These are phyloP conservation scores for Capronia coronata DNA, from an alignment of 2,329 filamentous ascomycete species.

Conservation along the genomic window DNA sequence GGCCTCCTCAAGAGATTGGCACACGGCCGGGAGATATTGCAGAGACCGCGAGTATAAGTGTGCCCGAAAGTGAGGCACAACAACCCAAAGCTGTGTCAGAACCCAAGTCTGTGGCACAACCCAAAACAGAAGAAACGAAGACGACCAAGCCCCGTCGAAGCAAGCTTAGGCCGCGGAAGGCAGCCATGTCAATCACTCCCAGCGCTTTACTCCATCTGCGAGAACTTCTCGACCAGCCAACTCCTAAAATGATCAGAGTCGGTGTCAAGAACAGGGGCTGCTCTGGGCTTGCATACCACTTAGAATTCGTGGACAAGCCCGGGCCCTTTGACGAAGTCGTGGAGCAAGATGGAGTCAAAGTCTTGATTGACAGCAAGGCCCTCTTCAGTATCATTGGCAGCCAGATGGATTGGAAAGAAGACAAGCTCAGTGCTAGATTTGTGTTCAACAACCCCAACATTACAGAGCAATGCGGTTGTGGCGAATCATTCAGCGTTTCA, in stretches of 20 bases:
- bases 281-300: slow-evolving; percentile 84
- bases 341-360: slow-evolving; percentile 91
- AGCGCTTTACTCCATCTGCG: slow-evolving; percentile 73
- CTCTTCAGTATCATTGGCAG: slow-evolving; percentile 96
- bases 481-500: slow-evolving; percentile 86
- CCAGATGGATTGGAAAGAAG: slow-evolving; percentile 98
- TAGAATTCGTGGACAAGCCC: slow-evolving; percentile 91
- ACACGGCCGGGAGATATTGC: slow-evolving; percentile 21
- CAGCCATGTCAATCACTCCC: slow-evolving; percentile 79
- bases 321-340: slow-evolving; percentile 84
- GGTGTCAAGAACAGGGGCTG: slow-evolving; percentile 92
- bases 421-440: slow-evolving; percentile 86
- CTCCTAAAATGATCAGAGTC: slow-evolving; percentile 88
- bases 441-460: slow-evolving; percentile 97
- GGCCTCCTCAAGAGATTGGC: slow-evolving; percentile 38
- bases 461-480: slow-evolving; percentile 93
- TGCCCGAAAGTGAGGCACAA: slow-evolving; percentile 61
- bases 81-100: slow-evolving; percentile 49
- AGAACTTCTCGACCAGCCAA: slow-evolving; percentile 70
- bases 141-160: slow-evolving; percentile 49
- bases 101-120: slow-evolving; percentile 39
- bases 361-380: slow-evolving; percentile 94
- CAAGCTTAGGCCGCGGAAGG: slow-evolving; percentile 76
- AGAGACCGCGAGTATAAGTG: slow-evolving; percentile 39
- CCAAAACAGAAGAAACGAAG: slow-evolving; percentile 21